A percentile compares a stretch with the other conserved stretches of the same genome.
phyloP scores from a whole-genome alignment of 2,329 filamentous ascomycete species.

The Apiospora saccharicola region DNA sequence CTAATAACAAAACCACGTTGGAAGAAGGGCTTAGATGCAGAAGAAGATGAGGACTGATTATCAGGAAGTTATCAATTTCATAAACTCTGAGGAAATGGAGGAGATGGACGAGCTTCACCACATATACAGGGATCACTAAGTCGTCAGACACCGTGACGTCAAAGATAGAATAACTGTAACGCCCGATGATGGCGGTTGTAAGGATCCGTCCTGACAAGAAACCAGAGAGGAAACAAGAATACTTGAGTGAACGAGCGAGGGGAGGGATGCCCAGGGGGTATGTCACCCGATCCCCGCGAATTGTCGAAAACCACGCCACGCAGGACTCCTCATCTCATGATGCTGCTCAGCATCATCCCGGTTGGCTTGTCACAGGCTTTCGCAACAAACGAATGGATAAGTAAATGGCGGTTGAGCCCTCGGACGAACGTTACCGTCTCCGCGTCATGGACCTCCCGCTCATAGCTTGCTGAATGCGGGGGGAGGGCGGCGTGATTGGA shows the following conservation, averaged over 20 bases:
- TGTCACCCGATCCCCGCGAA: neutral
- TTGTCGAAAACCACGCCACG: constrained; percentile 8
- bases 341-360: constrained; percentile 3
- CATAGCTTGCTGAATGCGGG: constrained; percentile 6
- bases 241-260: neutral
- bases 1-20: neutral
- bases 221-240: constrained; percentile 14
- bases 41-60: neutral
- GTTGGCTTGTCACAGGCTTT: neutral
- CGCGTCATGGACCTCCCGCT: constrained; percentile 14
- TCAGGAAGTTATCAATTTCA: neutral
- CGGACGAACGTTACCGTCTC: constrained; percentile 18
- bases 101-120: constrained; percentile 12
- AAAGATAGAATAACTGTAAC: constrained; percentile 11
- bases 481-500: constrained; percentile 13
- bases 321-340: neutral
- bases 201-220: constrained; percentile 5
- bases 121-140: neutral
- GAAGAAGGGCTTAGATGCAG: neutral
- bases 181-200: constrained; percentile 16
- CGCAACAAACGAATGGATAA: neutral
- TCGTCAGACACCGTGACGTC: constrained; percentile 11
- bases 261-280: neutral
- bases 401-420: constrained; percentile 10
- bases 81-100: neutral